These are phyloP conservation scores for Nematodospora anomalae DNA, from an alignment of 1,139 yeast species.

Conservation along the genomic window DNA sequence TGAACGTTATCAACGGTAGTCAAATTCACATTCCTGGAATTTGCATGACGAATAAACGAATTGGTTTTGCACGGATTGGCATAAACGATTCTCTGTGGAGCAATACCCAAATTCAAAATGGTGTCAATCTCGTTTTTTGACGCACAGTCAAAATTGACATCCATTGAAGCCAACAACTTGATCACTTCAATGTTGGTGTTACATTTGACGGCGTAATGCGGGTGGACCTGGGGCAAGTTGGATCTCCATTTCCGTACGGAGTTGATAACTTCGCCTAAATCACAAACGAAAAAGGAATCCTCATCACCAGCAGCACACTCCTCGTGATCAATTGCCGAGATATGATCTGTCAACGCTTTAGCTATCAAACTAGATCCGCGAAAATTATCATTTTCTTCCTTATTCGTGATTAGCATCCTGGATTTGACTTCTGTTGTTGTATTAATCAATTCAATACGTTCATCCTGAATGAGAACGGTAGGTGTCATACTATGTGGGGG, in stretches of 20 bases:
- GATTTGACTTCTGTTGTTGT: not conserved
- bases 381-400: conserved; percentile 1
- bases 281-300: conserved; percentile 87
- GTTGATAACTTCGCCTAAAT: conserved; percentile 68
- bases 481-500: conserved; percentile 6
- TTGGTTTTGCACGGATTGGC: conserved; percentile 94
- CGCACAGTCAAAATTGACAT: conserved; percentile 91
- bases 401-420: not conserved
- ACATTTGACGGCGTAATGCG: conserved; percentile 93
- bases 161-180: conserved; percentile 54
- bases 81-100: conserved; percentile 70
- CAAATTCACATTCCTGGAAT: conserved; percentile 52
- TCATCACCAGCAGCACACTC: conserved; percentile 76
- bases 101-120: conserved; percentile 61
- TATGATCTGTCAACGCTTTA: conserved; percentile 42
- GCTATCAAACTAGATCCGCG: conserved; percentile 26
- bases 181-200: conserved; percentile 72
- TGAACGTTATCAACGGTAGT: conserved; percentile 91
- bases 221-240: conserved; percentile 71
- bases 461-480: conserved; percentile 13
- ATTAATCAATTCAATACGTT: conserved; percentile 10
- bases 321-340: conserved; percentile 52
- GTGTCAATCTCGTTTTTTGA: conserved; percentile 79
- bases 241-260: conserved; percentile 61
- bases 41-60: conserved; percentile 76